Percentiles rank a stretch among this genome's conserved stretches.
Conservation (phyloP, 306 rosid species). For the Corylus avellana region DNA sequence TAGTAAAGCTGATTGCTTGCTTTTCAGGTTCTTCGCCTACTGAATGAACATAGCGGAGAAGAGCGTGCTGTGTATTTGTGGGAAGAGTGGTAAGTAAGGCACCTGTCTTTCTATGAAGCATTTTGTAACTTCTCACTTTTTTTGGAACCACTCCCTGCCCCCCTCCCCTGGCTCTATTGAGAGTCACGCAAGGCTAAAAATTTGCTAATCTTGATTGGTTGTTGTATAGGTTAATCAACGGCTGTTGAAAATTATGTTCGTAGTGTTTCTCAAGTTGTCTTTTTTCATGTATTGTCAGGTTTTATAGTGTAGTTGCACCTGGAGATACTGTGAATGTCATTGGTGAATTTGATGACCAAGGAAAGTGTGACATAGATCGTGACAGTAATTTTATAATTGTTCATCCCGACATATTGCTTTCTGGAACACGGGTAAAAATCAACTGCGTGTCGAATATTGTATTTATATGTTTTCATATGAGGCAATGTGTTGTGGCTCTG, state of each 20-base stretch:
- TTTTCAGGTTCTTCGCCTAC: slow-evolving; percentile 83
- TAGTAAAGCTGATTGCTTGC: slow-evolving; percentile 30
- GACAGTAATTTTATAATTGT: slow-evolving; percentile 70
- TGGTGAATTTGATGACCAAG: slow-evolving; percentile 75
- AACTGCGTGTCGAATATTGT: slow-evolving; percentile 16
- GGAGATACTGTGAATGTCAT: slow-evolving; percentile 88
- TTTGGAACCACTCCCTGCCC: not conserved
- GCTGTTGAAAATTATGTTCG: slow-evolving; percentile 22
- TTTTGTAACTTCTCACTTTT: not conserved
- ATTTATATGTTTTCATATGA: slow-evolving; percentile 17
- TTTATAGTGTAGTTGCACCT: slow-evolving; percentile 68
- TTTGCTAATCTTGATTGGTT: slow-evolving; percentile 18
- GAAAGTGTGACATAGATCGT: slow-evolving; percentile 65
- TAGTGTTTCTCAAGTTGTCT: slow-evolving; percentile 21
- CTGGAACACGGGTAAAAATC: slow-evolving; percentile 86
- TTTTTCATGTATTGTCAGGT: slow-evolving; percentile 51
- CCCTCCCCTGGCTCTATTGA: not conserved
- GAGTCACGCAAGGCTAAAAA: not conserved
- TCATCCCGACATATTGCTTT: slow-evolving; percentile 75
- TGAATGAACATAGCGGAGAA: slow-evolving; percentile 76
- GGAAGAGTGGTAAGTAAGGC: slow-evolving; percentile 72
- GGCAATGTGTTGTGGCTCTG: not conserved
- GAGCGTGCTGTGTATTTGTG: slow-evolving; percentile 61
- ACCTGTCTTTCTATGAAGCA: slow-evolving; percentile 17
- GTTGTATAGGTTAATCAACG: slow-evolving; percentile 17